Conservation (phyloP, 352 stramenopile species). For the Pythium volutum region DNA sequence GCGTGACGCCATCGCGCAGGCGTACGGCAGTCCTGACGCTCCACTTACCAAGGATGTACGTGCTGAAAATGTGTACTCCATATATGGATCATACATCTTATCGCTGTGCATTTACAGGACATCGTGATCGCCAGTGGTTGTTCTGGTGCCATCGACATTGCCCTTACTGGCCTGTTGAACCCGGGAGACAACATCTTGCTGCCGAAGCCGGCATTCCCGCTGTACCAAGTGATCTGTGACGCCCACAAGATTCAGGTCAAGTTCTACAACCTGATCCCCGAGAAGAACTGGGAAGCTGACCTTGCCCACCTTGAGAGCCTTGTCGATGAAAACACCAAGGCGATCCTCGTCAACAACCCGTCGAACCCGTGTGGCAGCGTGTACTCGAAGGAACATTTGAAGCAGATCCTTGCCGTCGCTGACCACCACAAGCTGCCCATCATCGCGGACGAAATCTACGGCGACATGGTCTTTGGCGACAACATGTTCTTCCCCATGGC, state of each 20-base stretch:
- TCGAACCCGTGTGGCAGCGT: constrained; percentile 94
- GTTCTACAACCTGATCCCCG: constrained; percentile 89
- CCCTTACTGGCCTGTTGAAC: constrained; percentile 88
- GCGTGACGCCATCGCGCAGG: constrained; percentile 84
- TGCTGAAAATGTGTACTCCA: not conserved
- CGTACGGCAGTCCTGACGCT: constrained; percentile 57
- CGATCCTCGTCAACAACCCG: constrained; percentile 96
- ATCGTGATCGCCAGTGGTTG: constrained; percentile 93
- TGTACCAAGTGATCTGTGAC: constrained; percentile 95
- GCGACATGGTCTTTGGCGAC: constrained; percentile 76
- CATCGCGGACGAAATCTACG: constrained; percentile 89
- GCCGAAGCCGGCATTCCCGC: constrained; percentile 91
- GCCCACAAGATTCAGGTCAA: constrained; percentile 89
- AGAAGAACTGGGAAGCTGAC: constrained; percentile 92
- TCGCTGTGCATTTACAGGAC: constrained; percentile 40
- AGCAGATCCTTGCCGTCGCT: constrained; percentile 71
- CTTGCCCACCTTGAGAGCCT: constrained; percentile 89
- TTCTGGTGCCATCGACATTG: constrained; percentile 93
- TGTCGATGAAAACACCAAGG: constrained; percentile 81
- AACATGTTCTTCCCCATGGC: constrained; percentile 85
- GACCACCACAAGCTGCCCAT: constrained; percentile 90
- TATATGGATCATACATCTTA: not conserved
- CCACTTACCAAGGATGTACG: constrained; percentile 74
- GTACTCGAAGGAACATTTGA: constrained; percentile 84
- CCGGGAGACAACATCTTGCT: constrained; percentile 91